Base-by-base conservation (phyloP, 352 stramenopile species). In the Globisporangium cederbergense region DNA sequence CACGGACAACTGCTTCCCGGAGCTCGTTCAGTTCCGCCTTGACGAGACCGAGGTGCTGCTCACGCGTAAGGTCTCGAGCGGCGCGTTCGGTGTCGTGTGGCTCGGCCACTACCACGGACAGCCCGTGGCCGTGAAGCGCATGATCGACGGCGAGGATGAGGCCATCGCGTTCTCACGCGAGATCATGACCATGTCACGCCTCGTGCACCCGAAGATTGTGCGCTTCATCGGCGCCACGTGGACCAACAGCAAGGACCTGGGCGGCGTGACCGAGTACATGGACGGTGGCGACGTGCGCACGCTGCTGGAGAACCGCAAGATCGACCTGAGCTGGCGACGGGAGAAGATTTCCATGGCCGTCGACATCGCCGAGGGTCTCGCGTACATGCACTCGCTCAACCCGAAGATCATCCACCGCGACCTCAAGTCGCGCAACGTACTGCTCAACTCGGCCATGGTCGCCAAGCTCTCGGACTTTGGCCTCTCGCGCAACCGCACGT, bases 381-480 rank as follows among this genome's bases (percentile, higher is more conserved):
- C 83, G 18, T 96, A 89, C 76, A 89, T 96, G 76, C 88, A 96
- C 77, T 90, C 83, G 63, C 75, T 88, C 28, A 81, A 76, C 38
- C 88, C 88, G 47, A 89, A 88, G 67, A 81, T 96, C 63, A 93
- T 96, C 67, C 86, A 94, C 67, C 83, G 85, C 32, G 83, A 92
- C 67, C 74, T 94, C 66, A 94, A 94, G 72, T 92, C 83, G 18
- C 82, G 83, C 50, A 94, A 94, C 66, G 80, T 94, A 63, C 70
- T 94, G 57, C 67, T 94, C 25, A 93, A 89, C 70, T 72, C 82
- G 53, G 78, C 77, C 54, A 87, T 91, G 75, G 77, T 92, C 43
- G 84, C 86, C 45, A 96, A 96, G 74, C 67, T 96, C 28, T 93
- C 79, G 47, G 87, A 96, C 64, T 96, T 96, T 63, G 86, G 85